phyloP scores from a whole-genome alignment of 148 eudicot species.

The Cornus kousa region DNA sequence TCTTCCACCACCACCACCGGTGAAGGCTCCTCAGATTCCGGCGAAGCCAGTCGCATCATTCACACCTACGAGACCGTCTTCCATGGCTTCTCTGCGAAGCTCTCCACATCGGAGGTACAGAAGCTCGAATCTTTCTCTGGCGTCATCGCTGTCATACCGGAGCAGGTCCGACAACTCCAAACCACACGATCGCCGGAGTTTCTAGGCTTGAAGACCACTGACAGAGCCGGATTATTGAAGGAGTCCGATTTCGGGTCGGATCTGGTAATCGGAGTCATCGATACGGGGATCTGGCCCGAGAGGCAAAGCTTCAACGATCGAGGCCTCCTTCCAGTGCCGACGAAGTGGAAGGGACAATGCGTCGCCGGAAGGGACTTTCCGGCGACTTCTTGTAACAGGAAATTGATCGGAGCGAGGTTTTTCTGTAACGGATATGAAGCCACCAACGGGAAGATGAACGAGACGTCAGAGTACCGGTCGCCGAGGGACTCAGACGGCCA shows the following conservation, averaged over 20 bases:
- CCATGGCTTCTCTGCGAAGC: conserved; percentile 81
- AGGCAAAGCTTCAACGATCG: conserved; percentile 71
- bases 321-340: conserved; percentile 47
- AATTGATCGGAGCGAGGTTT: conserved; percentile 75
- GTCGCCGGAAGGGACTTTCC: conserved; percentile 29
- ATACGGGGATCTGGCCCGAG: conserved; percentile 94
- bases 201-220: conserved; percentile 50
- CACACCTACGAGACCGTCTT: conserved; percentile 77
- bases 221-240: conserved; percentile 47
- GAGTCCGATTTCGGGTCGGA: conserved; percentile 97
- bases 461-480: conserved; percentile 49
- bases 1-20: conserved; percentile 3
- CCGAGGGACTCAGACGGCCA: conserved; percentile 90
- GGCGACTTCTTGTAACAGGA: conserved; percentile 51
- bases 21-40: background rate
- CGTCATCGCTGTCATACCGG: conserved; percentile 59
- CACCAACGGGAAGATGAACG: conserved; percentile 76
- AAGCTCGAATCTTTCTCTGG: conserved; percentile 41
- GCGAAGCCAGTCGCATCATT: conserved; percentile 19
- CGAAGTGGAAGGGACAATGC: conserved; percentile 75
- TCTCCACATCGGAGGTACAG: conserved; percentile 46
- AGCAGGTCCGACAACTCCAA: conserved; percentile 60
- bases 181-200: conserved; percentile 89
- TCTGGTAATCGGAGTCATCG: conserved; percentile 77
- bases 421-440: conserved; percentile 70